These are phyloP conservation scores for Amanita thiersii DNA, from an alignment of 768 basidiomycete species.

Conservation along the genomic window DNA sequence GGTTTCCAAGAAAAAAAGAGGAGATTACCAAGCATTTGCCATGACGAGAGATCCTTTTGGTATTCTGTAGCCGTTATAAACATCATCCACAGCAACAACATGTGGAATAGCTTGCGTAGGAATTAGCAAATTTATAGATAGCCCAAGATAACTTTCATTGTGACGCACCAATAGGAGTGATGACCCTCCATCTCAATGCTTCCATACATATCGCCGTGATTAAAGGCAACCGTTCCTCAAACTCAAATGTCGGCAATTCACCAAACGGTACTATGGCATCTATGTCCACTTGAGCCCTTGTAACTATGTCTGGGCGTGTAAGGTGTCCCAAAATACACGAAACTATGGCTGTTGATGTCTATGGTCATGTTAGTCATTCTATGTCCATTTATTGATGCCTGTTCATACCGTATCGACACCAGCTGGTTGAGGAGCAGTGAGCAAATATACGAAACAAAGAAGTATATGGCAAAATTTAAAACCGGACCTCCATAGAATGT, in stretches of 20 bases:
- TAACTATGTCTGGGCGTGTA: constrained; percentile 20
- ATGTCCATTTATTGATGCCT: too few species aligned
- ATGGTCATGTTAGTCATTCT: too few species aligned
- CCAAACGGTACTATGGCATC: constrained; percentile 22
- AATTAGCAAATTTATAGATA: background rate
- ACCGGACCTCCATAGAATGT: constrained; percentile 14
- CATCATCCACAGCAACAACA: constrained; percentile 20
- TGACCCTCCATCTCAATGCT: constrained; percentile 19
- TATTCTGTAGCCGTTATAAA: constrained; percentile 22
- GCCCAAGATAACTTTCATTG: too few species aligned
- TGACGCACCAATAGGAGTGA: constrained; percentile 18
- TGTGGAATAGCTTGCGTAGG: constrained; percentile 19
- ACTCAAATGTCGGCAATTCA: constrained; percentile 23
- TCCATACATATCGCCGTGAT: constrained; percentile 23
- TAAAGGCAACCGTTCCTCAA: constrained; percentile 21
- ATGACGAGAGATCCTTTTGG: constrained; percentile 25
- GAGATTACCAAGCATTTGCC: too few species aligned
- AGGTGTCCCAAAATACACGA: constrained; percentile 24
- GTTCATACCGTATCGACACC: constrained; percentile 16
- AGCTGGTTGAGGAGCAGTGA: constrained; percentile 11
- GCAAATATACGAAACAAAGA: background rate
- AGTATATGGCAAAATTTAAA: background rate
- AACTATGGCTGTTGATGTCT: constrained; percentile 20
- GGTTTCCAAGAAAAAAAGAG: too few species aligned
- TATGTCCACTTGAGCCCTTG: constrained; percentile 25